phyloP scores from a whole-genome alignment of 1,139 yeast genomes.

The Geotrichum phurueaensis region DNA sequence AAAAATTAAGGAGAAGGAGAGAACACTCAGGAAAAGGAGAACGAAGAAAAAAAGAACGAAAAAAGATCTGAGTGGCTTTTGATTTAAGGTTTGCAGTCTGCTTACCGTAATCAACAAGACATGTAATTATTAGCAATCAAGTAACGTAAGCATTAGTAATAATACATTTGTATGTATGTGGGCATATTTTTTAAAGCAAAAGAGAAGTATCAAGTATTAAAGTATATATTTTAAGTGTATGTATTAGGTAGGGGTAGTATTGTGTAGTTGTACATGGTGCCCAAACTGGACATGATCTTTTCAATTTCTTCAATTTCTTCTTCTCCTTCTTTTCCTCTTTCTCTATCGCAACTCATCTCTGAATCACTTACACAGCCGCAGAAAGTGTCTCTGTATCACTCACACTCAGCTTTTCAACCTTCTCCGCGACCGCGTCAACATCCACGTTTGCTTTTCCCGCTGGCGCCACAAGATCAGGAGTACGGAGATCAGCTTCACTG shows the following conservation, averaged over 20 bases:
- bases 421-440: conserved; percentile 4
- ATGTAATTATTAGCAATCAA: background rate
- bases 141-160: background rate
- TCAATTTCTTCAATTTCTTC: background rate
- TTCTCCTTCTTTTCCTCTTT: background rate
- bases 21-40: background rate
- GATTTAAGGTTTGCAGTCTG: background rate
- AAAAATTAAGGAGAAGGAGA: background rate
- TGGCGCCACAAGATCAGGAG: conserved; percentile 10
- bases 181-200: background rate
- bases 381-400: background rate
- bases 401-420: conserved; percentile 7
- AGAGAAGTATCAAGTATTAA: background rate
- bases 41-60: background rate
- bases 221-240: background rate
- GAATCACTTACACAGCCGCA: background rate
- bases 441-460: background rate
- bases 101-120: background rate
- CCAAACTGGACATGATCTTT: too few relatives aligned
- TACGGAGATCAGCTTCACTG: conserved; percentile 71
- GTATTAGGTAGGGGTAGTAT: background rate
- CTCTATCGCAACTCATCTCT: too few relatives aligned
- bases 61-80: conserved; percentile 3
- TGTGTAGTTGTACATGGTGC: too few relatives aligned
- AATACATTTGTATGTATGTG: background rate